phyloP scores from a whole-genome alignment of 2,329 filamentous ascomycete species.

The Monosporascus sp. region DNA sequence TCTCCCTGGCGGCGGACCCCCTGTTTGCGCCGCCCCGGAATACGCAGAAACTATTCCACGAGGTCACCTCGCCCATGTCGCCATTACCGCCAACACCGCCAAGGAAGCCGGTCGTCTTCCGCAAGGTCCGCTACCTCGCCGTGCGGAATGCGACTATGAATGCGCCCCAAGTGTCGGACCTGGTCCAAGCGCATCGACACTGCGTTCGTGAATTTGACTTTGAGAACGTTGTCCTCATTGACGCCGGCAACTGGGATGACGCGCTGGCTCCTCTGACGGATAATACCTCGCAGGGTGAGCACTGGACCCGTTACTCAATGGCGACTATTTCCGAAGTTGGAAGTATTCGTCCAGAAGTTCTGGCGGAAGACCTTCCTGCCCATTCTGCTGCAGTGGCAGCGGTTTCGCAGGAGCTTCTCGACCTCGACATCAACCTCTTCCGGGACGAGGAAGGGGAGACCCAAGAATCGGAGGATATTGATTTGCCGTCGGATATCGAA shows the following conservation, averaged over 20 bases:
- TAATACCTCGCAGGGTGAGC: slow-evolving; percentile 35
- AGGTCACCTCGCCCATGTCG: slow-evolving; percentile 61
- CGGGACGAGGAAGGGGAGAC: slow-evolving; percentile 33
- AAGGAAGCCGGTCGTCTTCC: slow-evolving; percentile 59
- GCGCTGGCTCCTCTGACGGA: slow-evolving; percentile 68
- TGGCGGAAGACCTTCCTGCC: slow-evolving; percentile 34
- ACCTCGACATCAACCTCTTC: slow-evolving; percentile 28
- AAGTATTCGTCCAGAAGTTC: slow-evolving; percentile 17
- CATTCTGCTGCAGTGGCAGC: slow-evolving; percentile 52
- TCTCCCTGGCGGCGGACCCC: slow-evolving; percentile 66
- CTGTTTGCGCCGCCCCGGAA: slow-evolving; percentile 56
- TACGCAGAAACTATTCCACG: slow-evolving; percentile 56
- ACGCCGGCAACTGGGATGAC: slow-evolving; percentile 72
- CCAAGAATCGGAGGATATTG: slow-evolving; percentile 17
- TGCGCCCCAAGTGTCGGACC: slow-evolving; percentile 62
- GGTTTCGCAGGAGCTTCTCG: slow-evolving; percentile 45
- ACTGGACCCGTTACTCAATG: slow-evolving; percentile 39
- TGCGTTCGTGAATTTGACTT: slow-evolving; percentile 76
- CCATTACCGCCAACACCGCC: slow-evolving; percentile 49
- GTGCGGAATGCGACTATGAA: slow-evolving; percentile 71
- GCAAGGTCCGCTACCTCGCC: slow-evolving; percentile 61
- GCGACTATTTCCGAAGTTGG: slow-evolving; percentile 26
- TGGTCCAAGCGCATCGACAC: slow-evolving; percentile 62
- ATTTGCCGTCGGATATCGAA: slow-evolving; percentile 28
- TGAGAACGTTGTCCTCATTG: slow-evolving; percentile 65